Evolutionary conservation across 108 stramenopile genomes (phyloP), one percentile per base, ranked within the genome.

Genomic region (Aurantiochytrium sp.): DNA sequence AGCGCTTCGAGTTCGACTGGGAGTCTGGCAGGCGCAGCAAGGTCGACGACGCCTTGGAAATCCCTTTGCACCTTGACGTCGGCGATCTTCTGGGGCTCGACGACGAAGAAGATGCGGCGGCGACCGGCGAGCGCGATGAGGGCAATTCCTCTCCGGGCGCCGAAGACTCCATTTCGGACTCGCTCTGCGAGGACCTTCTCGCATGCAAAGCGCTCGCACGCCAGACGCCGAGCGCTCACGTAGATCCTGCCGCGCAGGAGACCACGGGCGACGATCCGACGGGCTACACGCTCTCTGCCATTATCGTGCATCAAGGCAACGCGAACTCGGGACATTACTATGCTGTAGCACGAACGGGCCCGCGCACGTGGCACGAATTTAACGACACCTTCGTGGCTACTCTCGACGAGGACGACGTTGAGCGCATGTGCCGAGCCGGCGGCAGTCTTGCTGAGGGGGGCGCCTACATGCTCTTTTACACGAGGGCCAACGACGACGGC

Each of bases 1-100:
- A 92, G 91, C 90, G 92, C 54, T 92, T 92, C 54, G 92, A 90
- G 45, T 92, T 90, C 87, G 91, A 91, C 87, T 68, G 42, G 68
- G 87, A 87, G n/a, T 69, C 68, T 5, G 41, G 27, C 21, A 12
- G 69, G 55, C 87, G 69, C 12, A 37, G 15, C 37, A 87, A 87
- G 30, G 6, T 87, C 4, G 27, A 68, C 21, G 4, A 87, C 19
- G 4, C 32, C 27, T 12, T 87, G 6, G 52, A 30, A 21, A 87
- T 87, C 45, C 86, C 86, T 21, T 12, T 39, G 68, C 36, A 5
- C 10, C 8, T 87, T 24, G 73, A 81, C 45, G 73, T 81, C 45
- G 39, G 19, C 1, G 21, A 37, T 30, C 73, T 81, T 24, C 1
- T 48, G 10, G 73, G 73, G 10, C 73, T 81, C 6, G 73, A 81